A percentile compares a stretch with the other conserved stretches of the same genome.
Evolutionary conservation across 2,329 filamentous ascomycete species (phyloP).

Genomic region (Botryosphaeria dothidea): DNA sequence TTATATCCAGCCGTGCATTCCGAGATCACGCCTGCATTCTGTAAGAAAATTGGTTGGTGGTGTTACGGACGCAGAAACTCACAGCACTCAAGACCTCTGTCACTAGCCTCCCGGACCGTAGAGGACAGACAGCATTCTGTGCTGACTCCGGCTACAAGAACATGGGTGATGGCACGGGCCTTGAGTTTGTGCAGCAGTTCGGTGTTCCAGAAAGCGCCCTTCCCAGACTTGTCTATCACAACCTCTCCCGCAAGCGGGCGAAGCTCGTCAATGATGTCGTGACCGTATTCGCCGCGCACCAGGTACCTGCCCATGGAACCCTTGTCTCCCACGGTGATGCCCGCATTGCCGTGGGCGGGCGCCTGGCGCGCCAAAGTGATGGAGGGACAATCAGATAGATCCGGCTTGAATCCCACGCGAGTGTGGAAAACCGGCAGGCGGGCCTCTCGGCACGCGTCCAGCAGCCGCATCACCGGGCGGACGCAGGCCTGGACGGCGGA

Average conservation of each 20-base stretch:
- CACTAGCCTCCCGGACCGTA: constrained; percentile 58
- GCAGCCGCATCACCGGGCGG: constrained; percentile 42
- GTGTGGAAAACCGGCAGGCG: constrained; percentile 52
- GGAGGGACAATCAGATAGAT: constrained; percentile 55
- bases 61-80: constrained; percentile 21
- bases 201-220: constrained; percentile 62
- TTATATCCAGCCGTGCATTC: constrained; percentile 52
- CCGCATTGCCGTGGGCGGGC: constrained; percentile 46
- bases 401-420: constrained; percentile 51
- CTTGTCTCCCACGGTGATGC: constrained; percentile 53
- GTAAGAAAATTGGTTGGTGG: neutral
- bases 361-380: constrained; percentile 53
- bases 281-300: constrained; percentile 55
- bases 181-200: constrained; percentile 54
- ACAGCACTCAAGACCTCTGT: constrained; percentile 63
- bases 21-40: constrained; percentile 36
- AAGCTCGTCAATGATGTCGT: constrained; percentile 58
- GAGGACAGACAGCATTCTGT: constrained; percentile 61
- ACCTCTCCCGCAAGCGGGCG: constrained; percentile 53
- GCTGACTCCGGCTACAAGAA: constrained; percentile 60
- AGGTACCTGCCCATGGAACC: constrained; percentile 57
- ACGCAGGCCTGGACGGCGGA: constrained; percentile 41
- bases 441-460: constrained; percentile 44
- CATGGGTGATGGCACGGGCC: constrained; percentile 58
- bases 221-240: constrained; percentile 61